These are phyloP conservation scores for Dryas alaskensis DNA, from an alignment of 306 rosid genomes.

Conservation along the genomic window DNA sequence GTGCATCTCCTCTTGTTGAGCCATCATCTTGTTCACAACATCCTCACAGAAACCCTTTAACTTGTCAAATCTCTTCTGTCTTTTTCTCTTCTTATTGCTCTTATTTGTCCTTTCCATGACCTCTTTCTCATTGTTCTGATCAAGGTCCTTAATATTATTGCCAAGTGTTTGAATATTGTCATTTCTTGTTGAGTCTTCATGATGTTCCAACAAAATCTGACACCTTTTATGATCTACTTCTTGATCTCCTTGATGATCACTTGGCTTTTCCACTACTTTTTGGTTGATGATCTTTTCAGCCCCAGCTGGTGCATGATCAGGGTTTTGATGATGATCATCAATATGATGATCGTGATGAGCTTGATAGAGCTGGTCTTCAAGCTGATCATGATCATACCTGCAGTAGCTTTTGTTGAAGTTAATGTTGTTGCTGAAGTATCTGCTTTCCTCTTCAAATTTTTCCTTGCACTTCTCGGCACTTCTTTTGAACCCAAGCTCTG, in stretches of 20 bases:
- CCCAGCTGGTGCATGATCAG: constrained; percentile 1
- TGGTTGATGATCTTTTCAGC: constrained; percentile 23
- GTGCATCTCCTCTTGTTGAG: constrained; percentile 76
- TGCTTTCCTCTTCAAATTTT: constrained; percentile 75
- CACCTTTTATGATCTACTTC: constrained; percentile 11
- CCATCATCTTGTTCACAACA: constrained; percentile 67
- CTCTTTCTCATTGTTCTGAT: constrained; percentile 13
- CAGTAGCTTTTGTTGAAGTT: constrained; percentile 42
- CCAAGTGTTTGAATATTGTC: neutral
- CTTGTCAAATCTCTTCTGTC: constrained; percentile 49
- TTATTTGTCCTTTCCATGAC: constrained; percentile 23
- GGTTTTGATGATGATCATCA: constrained; percentile 14
- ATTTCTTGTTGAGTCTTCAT: constrained; percentile 19
- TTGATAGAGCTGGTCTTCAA: constrained; percentile 51
- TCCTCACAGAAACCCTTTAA: constrained; percentile 67
- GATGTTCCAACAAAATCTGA: constrained; percentile 9
- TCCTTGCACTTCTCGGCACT: constrained; percentile 83
- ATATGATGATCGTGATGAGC: neutral
- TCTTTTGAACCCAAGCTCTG: constrained; percentile 69
- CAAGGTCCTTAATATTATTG: neutral
- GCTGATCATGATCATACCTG: constrained; percentile 31
- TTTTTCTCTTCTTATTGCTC: constrained; percentile 49
- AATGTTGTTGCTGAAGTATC: constrained; percentile 49
- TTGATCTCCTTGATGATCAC: constrained; percentile 13
- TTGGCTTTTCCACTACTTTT: constrained; percentile 21